A percentile compares a stretch with the other conserved stretches of the same genome.
phyloP scores from a whole-genome alignment of 2,329 filamentous ascomycete genomes.

The Periconia digitata region DNA sequence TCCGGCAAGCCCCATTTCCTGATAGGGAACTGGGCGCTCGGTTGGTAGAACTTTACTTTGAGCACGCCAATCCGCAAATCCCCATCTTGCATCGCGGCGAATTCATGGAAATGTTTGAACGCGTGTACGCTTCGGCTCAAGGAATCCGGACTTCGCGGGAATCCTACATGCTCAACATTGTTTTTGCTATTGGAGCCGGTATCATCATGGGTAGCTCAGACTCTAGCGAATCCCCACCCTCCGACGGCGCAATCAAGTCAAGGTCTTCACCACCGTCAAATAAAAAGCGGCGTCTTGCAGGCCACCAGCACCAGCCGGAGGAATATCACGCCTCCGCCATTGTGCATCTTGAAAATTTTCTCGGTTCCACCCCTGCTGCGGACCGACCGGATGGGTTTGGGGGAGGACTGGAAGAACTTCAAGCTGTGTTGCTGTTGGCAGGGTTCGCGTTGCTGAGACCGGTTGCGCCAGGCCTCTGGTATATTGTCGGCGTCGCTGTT shows the following conservation, averaged over 20 bases:
- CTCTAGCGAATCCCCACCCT: slow-evolving; percentile 32
- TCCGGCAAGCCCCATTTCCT: slow-evolving; percentile 83
- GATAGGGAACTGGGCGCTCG: slow-evolving; percentile 71
- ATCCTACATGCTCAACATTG: slow-evolving; percentile 94
- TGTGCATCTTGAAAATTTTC: slow-evolving; percentile 83
- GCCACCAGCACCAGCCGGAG: slow-evolving; percentile 76
- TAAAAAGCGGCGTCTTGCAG: slow-evolving; percentile 45
- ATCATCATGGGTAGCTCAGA: slow-evolving; percentile 72
- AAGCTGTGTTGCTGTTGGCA: slow-evolving; percentile 87
- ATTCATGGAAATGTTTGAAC: slow-evolving; percentile 85
- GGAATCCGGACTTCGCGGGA: slow-evolving; percentile 73
- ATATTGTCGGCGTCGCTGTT: slow-evolving; percentile 92
- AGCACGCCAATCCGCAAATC: slow-evolving; percentile 94
- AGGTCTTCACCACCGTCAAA: slow-evolving; percentile 34
- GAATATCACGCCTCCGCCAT: slow-evolving; percentile 96
- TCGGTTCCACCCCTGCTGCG: slow-evolving; percentile 64
- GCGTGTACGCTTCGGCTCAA: slow-evolving; percentile 71
- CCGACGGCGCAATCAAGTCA: slow-evolving; percentile 29
- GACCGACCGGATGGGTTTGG: slow-evolving; percentile 66
- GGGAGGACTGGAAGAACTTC: slow-evolving; percentile 89
- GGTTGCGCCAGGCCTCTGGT: slow-evolving; percentile 93
- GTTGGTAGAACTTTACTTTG: slow-evolving; percentile 84
- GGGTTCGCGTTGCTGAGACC: slow-evolving; percentile 89
- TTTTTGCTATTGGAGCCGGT: slow-evolving; percentile 92
- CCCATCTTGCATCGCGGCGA: slow-evolving; percentile 87